Conservation (phyloP, 1,284 basidiomycete genomes). For the Trichosporon ovoides region DNA sequence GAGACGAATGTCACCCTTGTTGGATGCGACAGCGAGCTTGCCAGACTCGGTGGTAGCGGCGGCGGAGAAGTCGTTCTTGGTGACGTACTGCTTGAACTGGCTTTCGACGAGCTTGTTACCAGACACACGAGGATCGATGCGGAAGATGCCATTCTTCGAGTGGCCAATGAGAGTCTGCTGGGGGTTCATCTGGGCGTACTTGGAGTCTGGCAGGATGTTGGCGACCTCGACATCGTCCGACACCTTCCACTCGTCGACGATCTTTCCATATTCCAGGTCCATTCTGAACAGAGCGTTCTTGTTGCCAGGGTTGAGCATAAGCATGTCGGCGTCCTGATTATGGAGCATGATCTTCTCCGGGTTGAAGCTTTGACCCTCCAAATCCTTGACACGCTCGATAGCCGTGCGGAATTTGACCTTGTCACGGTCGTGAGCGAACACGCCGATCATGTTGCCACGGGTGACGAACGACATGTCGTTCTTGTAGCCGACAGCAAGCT, state of each 20-base stretch:
- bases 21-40: conserved; percentile 85
- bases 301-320: conserved; percentile 79
- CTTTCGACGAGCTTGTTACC: conserved; percentile 91
- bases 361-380: conserved; percentile 76
- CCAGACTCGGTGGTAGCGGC: conserved; percentile 83
- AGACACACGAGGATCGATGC: conserved; percentile 86
- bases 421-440: conserved; percentile 82
- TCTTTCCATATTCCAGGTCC: conserved; percentile 92
- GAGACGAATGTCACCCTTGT: conserved; percentile 93
- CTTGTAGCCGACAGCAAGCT: conserved; percentile 92
- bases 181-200: conserved; percentile 89
- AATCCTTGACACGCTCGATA: conserved; percentile 76
- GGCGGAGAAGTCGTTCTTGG: conserved; percentile 93
- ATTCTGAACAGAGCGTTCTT: conserved; percentile 83
- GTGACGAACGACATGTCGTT: conserved; percentile 94
- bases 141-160: conserved; percentile 89
- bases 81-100: conserved; percentile 92
- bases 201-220: conserved; percentile 86
- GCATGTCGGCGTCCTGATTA: conserved; percentile 93
- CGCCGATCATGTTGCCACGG: conserved; percentile 91
- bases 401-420: conserved; percentile 82
- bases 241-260: conserved; percentile 98
- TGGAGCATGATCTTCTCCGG: conserved; percentile 96
- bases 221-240: conserved; percentile 79
- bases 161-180: conserved; percentile 88